Evolutionary conservation across 495 filamentous ascomycete species (phyloP), one percentile per base, ranked within the genome.

Genomic region (Neurospora terricola): DNA sequence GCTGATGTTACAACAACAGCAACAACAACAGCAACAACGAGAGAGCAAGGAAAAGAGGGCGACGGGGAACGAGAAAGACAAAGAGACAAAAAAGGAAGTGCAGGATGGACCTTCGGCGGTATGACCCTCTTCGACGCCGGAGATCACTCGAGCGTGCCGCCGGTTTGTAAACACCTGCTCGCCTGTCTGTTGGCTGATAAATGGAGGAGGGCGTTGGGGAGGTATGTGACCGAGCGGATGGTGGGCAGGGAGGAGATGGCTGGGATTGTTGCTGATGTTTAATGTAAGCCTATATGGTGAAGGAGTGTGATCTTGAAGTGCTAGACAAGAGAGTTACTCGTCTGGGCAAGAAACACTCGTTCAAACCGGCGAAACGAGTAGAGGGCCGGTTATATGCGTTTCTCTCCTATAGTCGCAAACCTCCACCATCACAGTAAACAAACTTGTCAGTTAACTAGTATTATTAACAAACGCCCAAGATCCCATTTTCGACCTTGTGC

Each of bases 91-190:
- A 36, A 45, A 68, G 70, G 14, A 36, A 71, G 40, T 30, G 39
- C 8, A 66, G 69, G 37, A 4, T 83, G 82, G 83, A 74, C 79
- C 12, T 84, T 86, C 72, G 83, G 84, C 9, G 83, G 80, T 0
- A 73, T 83, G 70, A 84, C 78, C 45, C 59, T 72, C 5, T 78
- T 80, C 16, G 80, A 79, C 7, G 40, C 73, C 37, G 72, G 72
- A 4, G 79, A 74, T n/a, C 76, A 75, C 18, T 77, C 71, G 1
- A 66, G 69, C 48, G 69, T 38, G 42, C 70, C 18, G 8, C 92
- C 94, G 4, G 85, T 91, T 39, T 98, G 95, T 78, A 97, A 98
- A 82, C 95, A 98, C 81, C 77, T 98, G 21, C 84, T 98, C 36
- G 95, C 95, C 23, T 95, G 93, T 81, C 77, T 94, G 69, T 76